Percentiles rank a stretch among this genome's conserved stretches.
phyloP scores from a whole-genome alignment of 208 protist genomes.

The Trypanosoma melophagium region DNA sequence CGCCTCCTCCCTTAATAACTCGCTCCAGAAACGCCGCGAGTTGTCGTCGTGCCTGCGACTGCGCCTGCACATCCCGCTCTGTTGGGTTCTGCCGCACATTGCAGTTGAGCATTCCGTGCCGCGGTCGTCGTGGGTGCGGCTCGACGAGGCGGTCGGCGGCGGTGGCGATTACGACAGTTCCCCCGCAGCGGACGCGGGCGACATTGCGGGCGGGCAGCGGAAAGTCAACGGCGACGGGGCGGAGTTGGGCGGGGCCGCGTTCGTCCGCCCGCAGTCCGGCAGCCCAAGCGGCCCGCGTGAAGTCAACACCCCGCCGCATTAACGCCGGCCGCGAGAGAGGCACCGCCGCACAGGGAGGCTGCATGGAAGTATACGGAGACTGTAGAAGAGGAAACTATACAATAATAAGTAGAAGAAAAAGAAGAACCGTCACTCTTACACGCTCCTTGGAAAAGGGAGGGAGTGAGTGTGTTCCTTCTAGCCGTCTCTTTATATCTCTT shows the following conservation, averaged over 20 bases:
- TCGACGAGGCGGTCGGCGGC: conserved; percentile 92
- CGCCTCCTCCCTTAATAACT: conserved; percentile 77
- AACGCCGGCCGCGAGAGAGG: conserved; percentile 38
- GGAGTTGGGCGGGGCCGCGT: conserved; percentile 64
- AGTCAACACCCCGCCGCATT: conserved; percentile 58
- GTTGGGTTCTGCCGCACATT: conserved; percentile 87
- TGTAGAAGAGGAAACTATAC: no score
- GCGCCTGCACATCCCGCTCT: conserved; percentile 47
- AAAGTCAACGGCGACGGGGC: conserved; percentile 69
- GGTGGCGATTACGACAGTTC: conserved; percentile 80
- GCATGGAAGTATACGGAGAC: no score
- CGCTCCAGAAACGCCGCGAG: conserved; percentile 85
- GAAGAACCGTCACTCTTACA: no score
- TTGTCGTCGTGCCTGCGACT: conserved; percentile 33
- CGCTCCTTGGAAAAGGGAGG: no score
- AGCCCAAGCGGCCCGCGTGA: conserved; percentile 62
- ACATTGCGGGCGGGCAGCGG: conserved; percentile 67
- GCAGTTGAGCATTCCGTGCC: conserved; percentile 95
- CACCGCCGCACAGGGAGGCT: background rate
- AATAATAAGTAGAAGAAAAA: no score
- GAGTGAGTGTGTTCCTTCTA: no score
- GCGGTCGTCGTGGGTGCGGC: conserved; percentile 90
- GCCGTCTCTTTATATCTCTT: no score
- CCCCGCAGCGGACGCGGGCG: conserved; percentile 86
- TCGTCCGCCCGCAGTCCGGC: conserved; percentile 77